phyloP scores from a whole-genome alignment of 768 basidiomycete species.

The Lactifluus hygrophoroides region DNA sequence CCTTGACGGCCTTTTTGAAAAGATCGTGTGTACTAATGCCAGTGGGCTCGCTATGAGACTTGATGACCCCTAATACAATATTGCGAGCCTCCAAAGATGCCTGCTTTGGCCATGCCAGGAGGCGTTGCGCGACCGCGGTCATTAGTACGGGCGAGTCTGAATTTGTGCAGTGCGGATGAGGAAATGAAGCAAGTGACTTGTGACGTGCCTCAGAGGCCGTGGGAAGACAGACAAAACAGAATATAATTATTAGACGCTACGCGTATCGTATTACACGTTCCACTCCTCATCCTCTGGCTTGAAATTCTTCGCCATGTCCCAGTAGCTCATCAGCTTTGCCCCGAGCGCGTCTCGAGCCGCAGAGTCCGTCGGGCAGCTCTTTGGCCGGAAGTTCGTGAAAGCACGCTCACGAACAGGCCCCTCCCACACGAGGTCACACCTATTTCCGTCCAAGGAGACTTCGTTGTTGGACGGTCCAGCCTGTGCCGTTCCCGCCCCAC shows the following conservation, averaged over 20 bases:
- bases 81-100: slow-evolving; percentile 21
- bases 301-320: slow-evolving; percentile 93
- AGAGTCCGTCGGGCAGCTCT: slow-evolving; percentile 74
- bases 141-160: background rate
- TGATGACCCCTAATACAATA: slow-evolving; percentile 23
- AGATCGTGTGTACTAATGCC: slow-evolving; percentile 25
- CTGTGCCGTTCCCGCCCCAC: slow-evolving; percentile 28
- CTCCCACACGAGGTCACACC: slow-evolving; percentile 90
- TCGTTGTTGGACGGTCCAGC: slow-evolving; percentile 24
- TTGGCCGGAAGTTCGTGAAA: slow-evolving; percentile 74
- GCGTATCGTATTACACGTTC: slow-evolving; percentile 1
- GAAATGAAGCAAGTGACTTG: background rate
- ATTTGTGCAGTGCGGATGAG: background rate
- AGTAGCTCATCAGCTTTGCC: slow-evolving; percentile 77
- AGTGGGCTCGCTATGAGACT: slow-evolving; percentile 18
- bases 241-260: background rate
- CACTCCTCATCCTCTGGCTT: slow-evolving; percentile 73
- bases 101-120: slow-evolving; percentile 1
- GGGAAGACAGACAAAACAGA: background rate
- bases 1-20: slow-evolving; percentile 24
- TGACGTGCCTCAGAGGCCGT: background rate
- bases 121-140: background rate
- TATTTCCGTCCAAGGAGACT: slow-evolving; percentile 76
- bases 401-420: slow-evolving; percentile 76
- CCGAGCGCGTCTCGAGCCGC: slow-evolving; percentile 84